phyloP scores from a whole-genome alignment of 2,329 filamentous ascomycete species.

The Pezicula rhizophila region DNA sequence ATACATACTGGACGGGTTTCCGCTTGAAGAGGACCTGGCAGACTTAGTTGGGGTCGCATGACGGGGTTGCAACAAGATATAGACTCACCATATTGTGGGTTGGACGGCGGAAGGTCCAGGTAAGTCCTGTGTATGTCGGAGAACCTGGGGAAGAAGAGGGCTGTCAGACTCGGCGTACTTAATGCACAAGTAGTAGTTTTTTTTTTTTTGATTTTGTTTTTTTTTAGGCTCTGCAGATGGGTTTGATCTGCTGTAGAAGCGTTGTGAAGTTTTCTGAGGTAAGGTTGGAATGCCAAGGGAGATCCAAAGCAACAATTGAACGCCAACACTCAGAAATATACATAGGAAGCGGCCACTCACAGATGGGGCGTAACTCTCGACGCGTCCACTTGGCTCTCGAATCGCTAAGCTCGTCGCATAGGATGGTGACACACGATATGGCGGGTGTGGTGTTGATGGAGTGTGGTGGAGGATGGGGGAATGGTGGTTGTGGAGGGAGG shows the following conservation, averaged over 20 bases:
- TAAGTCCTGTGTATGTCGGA: constrained; percentile 9
- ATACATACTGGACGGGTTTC: constrained; percentile 82
- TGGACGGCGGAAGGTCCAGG: constrained; percentile 5
- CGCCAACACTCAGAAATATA: constrained; percentile 3
- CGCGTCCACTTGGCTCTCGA: constrained; percentile 19
- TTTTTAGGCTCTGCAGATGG: constrained; percentile 1
- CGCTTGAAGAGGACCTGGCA: constrained; percentile 86
- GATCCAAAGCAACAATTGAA: constrained; percentile 11
- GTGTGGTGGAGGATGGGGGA: constrained; percentile 15
- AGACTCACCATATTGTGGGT: constrained; percentile 22
- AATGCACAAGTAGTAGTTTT: constrained; percentile 1
- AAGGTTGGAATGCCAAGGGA: constrained; percentile 6
- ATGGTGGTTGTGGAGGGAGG: constrained; percentile 14
- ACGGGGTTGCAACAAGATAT: not conserved
- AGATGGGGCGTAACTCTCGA: constrained; percentile 17
- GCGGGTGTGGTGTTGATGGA: constrained; percentile 18
- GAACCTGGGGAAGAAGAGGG: constrained; percentile 13
- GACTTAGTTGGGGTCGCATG: constrained; percentile 5
- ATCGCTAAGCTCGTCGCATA: constrained; percentile 17
- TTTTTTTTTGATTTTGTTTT: not conserved
- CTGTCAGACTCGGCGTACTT: constrained; percentile 19
- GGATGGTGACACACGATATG: constrained; percentile 26
- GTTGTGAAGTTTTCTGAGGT: not conserved
- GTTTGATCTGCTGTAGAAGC: not conserved
- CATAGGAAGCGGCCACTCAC: constrained; percentile 19